A percentile compares a stretch with the other conserved stretches of the same genome.
Conservation (phyloP, 75 land plant genomes). For the Cunninghamia lanceolata region DNA sequence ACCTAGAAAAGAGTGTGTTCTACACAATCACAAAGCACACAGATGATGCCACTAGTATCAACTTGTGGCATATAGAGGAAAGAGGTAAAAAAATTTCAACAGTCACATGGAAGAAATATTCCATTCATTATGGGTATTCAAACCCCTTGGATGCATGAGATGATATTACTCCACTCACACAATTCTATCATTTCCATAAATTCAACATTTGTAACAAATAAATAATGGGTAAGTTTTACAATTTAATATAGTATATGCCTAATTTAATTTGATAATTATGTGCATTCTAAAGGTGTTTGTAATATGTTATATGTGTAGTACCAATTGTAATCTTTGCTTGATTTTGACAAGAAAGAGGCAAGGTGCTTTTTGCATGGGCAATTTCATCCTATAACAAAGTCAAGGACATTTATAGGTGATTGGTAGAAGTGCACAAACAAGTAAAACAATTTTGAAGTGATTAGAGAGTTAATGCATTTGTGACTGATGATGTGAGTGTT, state of each 20-base stretch:
- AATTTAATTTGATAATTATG: not conserved
- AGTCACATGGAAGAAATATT: not conserved
- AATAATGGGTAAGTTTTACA: not conserved
- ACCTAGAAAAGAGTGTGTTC: not conserved
- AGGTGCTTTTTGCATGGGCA: not conserved
- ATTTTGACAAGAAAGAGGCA: not conserved
- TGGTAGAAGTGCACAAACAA: not conserved
- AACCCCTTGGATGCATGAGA: not conserved
- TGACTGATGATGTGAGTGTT: not conserved
- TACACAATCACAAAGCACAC: not conserved
- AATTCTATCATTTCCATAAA: not conserved
- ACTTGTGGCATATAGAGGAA: not conserved
- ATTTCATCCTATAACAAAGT: not conserved
- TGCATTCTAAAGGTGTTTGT: not conserved
- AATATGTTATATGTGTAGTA: not conserved
- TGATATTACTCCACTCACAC: not conserved
- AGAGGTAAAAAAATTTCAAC: not conserved
- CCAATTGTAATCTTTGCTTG: not conserved
- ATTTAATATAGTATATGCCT: not conserved
- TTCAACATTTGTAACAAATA: not conserved
- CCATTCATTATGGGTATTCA: not conserved
- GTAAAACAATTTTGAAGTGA: not conserved
- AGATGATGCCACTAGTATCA: not conserved
- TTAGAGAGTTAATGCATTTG: not conserved
- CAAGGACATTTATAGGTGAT: not conserved